Evolutionary conservation across 805 yeast genomes (phyloP), one percentile per base, ranked within the genome.

Genomic region (Lachancea cidri): DNA sequence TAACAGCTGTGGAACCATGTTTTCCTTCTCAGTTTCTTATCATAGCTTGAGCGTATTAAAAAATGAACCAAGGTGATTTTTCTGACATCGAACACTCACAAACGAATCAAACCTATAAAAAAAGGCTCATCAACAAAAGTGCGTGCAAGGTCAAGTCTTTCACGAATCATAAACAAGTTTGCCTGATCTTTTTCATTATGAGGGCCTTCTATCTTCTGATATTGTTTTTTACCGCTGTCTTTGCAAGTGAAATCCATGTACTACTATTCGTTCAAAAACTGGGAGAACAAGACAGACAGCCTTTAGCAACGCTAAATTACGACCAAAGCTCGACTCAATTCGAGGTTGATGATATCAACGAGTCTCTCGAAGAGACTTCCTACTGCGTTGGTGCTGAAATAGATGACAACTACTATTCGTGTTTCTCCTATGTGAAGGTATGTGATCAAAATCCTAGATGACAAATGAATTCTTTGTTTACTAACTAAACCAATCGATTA

Each of bases 341-440:
- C 19, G 27, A 32, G 3, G 32, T 43, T 11, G 29, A 25, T 4
- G 46, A 43, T 32, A 33, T 43, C 32, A 40, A 33, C 27, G 35
- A 32, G 17, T 25, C 36, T 22, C 15, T 39, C 4, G 29, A 18
- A 14, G 47, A 39, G n/a, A 49, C 34, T 2, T 19, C 44, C 8
- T 51, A 51, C 36, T 57, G 60, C 33, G 44, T 59, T 13, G 53
- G 52, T 36, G 50, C 54, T 2, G 36, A 31, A 4, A 39, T 52
- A n/a, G 45, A 36, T 6, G 50, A 43, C 16, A 45, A 40, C 2
- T 18, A 34, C 17, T 39, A 39, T 20, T 38, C 50, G 9, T 60
- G 65, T 43, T 58, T 60, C 40, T 42, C 54, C 31, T 51, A 46
- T 32, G 18, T 52, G 22, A 49, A 54, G 33, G 42, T 58, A 41